Evolutionary conservation across 495 filamentous ascomycete species (phyloP).

Genomic region (Aspergillus baeticus): DNA sequence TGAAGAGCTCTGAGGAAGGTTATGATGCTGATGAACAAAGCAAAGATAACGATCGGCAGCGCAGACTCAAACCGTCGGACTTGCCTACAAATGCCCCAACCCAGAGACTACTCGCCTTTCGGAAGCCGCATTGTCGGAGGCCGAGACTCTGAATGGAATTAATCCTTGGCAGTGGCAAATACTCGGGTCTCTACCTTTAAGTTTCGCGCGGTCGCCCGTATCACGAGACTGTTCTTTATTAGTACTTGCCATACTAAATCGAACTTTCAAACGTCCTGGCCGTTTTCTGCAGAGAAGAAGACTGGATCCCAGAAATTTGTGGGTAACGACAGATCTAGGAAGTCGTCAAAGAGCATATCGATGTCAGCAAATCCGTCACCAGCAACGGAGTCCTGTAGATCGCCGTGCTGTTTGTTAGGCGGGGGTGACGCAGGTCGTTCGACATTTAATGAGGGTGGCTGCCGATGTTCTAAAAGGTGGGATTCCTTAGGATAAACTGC

Average conservation of each 20-base stretch:
- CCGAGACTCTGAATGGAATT: no score
- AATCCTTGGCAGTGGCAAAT: no score
- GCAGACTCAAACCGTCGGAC: background rate
- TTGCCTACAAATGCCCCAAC: background rate
- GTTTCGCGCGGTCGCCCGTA: no score
- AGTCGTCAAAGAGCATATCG: constrained; percentile 41
- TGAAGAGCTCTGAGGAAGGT: no score
- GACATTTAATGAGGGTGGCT: background rate
- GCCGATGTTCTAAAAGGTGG: background rate
- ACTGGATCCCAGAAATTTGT: constrained; percentile 47
- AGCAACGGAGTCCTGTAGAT: constrained; percentile 6
- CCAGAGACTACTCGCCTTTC: no score
- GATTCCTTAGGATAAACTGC: background rate
- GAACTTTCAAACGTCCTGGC: background rate
- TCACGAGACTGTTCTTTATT: constrained; percentile 1
- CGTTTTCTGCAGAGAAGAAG: constrained; percentile 22
- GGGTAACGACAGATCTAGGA: constrained; percentile 40
- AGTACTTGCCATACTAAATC: background rate
- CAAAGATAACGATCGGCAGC: constrained; percentile 1
- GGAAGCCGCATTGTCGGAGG: no score
- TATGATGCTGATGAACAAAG: background rate
- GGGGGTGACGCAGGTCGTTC: background rate
- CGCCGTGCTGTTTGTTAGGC: constrained; percentile 7
- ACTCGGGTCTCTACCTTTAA: no score
- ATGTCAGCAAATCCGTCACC: constrained; percentile 34